Evolutionary conservation across 1,284 basidiomycete species (phyloP).

Genomic region (Moesziomyces antarcticus): DNA sequence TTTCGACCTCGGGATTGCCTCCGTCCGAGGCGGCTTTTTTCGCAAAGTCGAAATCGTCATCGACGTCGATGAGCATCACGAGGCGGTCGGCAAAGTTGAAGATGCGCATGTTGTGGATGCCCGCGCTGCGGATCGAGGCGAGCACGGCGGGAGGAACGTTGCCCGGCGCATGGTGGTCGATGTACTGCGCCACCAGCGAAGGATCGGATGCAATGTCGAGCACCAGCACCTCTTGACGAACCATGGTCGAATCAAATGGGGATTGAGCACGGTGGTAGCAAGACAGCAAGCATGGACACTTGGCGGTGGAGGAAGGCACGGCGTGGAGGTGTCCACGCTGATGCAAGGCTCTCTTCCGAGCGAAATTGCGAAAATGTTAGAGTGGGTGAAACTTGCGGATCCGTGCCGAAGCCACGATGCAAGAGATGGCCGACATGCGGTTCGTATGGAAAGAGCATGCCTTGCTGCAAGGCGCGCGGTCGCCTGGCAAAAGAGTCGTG

Average conservation of each 20-base stretch:
- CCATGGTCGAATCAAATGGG: conserved; percentile 10
- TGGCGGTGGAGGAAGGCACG: not conserved
- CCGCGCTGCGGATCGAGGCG: conserved; percentile 33
- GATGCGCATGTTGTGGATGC: conserved; percentile 42
- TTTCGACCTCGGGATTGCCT: conserved; percentile 18
- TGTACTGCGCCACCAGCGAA: conserved; percentile 24
- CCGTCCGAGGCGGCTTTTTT: conserved; percentile 26
- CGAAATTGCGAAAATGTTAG: not conserved
- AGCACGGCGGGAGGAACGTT: conserved; percentile 29
- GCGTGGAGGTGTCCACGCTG: conserved; percentile 7
- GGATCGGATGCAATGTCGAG: conserved; percentile 29
- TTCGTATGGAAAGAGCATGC: too few relatives aligned
- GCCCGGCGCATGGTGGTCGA: conserved; percentile 37
- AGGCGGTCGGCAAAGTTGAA: conserved; percentile 38
- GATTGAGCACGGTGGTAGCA: not conserved
- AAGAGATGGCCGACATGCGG: too few relatives aligned
- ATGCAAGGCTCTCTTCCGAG: too few relatives aligned
- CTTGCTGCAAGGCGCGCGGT: too few relatives aligned
- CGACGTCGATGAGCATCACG: conserved; percentile 41
- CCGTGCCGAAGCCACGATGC: not conserved
- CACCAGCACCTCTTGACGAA: conserved; percentile 32
- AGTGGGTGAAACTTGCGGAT: not conserved
- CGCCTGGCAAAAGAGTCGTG: too few relatives aligned
- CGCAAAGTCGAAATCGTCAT: conserved; percentile 32
- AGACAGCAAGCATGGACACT: not conserved